These are phyloP conservation scores for Beauveria bassiana DNA, from an alignment of 2,329 filamentous ascomycete genomes.

Conservation along the genomic window DNA sequence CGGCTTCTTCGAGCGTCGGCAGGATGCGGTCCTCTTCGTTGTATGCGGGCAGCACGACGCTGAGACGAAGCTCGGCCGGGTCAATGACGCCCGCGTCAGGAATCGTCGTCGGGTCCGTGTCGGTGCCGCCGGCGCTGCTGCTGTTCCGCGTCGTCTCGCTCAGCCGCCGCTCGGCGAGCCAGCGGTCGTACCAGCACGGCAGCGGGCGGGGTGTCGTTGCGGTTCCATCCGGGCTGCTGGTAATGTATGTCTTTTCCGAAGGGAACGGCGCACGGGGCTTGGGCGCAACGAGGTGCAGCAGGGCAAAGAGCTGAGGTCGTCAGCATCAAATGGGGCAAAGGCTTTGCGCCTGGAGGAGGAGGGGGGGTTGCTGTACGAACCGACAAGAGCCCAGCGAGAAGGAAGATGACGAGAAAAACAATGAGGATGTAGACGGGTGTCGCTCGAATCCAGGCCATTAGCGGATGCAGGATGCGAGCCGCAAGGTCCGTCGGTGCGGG, in stretches of 20 bases:
- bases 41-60: conserved; percentile 88
- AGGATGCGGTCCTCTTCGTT: conserved; percentile 82
- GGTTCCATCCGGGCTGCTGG: conserved; percentile 53
- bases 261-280: conserved; percentile 64
- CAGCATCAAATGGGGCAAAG: not conserved
- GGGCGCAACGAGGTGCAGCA: conserved; percentile 70
- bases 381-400: conserved; percentile 27
- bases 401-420: conserved; percentile 25
- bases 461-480: conserved; percentile 25
- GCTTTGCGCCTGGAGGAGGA: not conserved
- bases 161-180: conserved; percentile 53
- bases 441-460: conserved; percentile 29
- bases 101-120: conserved; percentile 19
- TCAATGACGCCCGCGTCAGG: conserved; percentile 55
- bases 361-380: conserved; percentile 23
- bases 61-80: conserved; percentile 74
- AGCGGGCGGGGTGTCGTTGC: conserved; percentile 40
- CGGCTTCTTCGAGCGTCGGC: conserved; percentile 83
- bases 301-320: conserved; percentile 43
- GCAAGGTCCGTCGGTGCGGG: conserved; percentile 25
- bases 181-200: conserved; percentile 82
- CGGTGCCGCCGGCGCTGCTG: not conserved
- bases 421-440: conserved; percentile 33
- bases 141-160: conserved; percentile 32
- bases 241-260: conserved; percentile 81